These are phyloP conservation scores for Lasiodiplodia theobromae DNA, from an alignment of 2,329 filamentous ascomycete species.

Conservation along the genomic window DNA sequence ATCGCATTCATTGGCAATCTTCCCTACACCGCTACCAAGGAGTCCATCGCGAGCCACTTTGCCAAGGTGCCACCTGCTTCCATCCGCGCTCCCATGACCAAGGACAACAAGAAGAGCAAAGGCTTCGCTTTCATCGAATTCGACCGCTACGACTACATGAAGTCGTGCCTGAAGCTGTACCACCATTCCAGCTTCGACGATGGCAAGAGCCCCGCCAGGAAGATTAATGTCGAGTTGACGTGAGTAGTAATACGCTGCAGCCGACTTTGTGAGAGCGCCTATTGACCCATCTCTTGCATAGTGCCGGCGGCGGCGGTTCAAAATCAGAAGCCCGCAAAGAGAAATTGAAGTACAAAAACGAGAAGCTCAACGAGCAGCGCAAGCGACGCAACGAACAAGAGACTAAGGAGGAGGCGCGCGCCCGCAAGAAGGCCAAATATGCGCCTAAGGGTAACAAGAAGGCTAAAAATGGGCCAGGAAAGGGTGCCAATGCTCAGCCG, in stretches of 20 bases:
- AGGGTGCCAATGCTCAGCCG: constrained; percentile 15
- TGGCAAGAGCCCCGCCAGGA: constrained; percentile 66
- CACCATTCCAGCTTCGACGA: constrained; percentile 82
- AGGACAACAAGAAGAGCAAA: constrained; percentile 46
- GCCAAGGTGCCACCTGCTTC: constrained; percentile 72
- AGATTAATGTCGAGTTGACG: constrained; percentile 93
- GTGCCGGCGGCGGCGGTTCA: constrained; percentile 85
- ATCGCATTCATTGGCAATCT: constrained; percentile 90
- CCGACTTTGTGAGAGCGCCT: background rate
- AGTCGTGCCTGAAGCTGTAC: constrained; percentile 88
- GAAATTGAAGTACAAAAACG: constrained; percentile 86
- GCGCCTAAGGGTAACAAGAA: constrained; percentile 44
- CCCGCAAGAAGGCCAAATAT: constrained; percentile 48
- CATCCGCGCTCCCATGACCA: constrained; percentile 62
- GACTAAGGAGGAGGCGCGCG: constrained; percentile 53
- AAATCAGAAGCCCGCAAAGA: constrained; percentile 75
- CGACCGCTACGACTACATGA: constrained; percentile 83
- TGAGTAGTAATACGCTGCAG: constrained; percentile 53
- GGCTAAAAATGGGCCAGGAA: constrained; percentile 33
- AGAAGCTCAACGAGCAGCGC: constrained; percentile 77
- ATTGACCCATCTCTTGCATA: constrained; percentile 45
- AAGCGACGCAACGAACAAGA: constrained; percentile 59
- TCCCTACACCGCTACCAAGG: constrained; percentile 79
- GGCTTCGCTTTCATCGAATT: constrained; percentile 76
- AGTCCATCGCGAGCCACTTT: constrained; percentile 77